A percentile compares a stretch with the other conserved stretches of the same genome.
phyloP scores from a whole-genome alignment of 208 protist genomes.

The Spongospora subterranea region DNA sequence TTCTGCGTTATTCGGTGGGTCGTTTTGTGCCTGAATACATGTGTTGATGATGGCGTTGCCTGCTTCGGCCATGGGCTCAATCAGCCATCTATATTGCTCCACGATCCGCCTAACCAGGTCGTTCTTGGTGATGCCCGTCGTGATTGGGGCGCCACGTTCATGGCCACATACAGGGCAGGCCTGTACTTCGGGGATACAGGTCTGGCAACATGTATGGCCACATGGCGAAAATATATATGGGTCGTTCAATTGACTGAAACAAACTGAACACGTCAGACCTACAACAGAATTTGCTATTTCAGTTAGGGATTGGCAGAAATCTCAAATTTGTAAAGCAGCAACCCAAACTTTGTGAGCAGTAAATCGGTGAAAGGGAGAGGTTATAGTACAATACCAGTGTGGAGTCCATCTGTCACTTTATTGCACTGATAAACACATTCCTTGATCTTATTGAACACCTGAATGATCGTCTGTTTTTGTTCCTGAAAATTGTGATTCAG shows the following conservation, averaged over 20 bases:
- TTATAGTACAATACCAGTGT: background rate
- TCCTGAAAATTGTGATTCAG: background rate
- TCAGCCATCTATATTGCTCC: constrained; percentile 10
- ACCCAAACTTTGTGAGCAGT: no score
- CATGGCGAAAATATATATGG: constrained; percentile 39
- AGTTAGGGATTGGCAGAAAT: background rate
- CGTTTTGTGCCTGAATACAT: background rate
- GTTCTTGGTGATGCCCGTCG: background rate
- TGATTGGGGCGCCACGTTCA: background rate
- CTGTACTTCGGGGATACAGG: background rate
- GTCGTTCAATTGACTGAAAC: constrained; percentile 11
- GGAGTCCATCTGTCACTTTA: background rate
- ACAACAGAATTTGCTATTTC: background rate
- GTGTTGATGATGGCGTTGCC: background rate
- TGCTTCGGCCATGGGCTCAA: background rate
- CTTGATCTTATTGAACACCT: background rate
- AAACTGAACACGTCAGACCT: constrained; percentile 6
- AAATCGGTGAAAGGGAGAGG: no score
- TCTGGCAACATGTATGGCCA: constrained; percentile 7
- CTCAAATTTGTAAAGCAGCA: no score
- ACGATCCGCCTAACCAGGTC: constrained; percentile 1
- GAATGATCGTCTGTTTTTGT: background rate
- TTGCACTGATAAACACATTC: constrained; percentile 9
- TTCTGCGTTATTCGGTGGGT: background rate
- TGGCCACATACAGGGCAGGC: background rate